phyloP scores from a whole-genome alignment of 179 eudicot genomes.

The Heliamphora pulchella region DNA sequence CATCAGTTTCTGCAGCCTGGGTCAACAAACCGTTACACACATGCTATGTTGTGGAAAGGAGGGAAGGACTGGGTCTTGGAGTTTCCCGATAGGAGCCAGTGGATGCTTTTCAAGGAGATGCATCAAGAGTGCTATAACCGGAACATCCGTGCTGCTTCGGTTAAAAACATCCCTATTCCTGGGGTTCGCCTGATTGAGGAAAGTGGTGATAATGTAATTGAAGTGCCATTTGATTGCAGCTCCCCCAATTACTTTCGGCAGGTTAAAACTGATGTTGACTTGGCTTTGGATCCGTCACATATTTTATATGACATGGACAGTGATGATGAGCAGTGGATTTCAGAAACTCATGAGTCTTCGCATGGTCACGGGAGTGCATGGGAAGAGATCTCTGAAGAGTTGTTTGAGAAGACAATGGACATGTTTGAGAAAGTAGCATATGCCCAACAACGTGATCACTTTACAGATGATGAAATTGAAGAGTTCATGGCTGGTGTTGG shows the following conservation, averaged over 20 bases:
- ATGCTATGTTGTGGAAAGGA: conserved; percentile 99
- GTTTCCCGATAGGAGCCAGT: conserved; percentile 79
- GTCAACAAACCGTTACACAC: conserved; percentile 79
- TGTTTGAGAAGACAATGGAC: conserved; percentile 75
- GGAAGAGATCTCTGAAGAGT: conserved; percentile 50
- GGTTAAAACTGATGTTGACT: conserved; percentile 66
- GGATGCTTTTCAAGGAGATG: conserved; percentile 87
- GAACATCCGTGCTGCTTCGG: conserved; percentile 83
- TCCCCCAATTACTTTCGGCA: conserved; percentile 56
- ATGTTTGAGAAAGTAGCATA: conserved; percentile 78
- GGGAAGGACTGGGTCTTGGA: conserved; percentile 90
- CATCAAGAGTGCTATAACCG: conserved; percentile 82
- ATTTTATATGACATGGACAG: conserved; percentile 93
- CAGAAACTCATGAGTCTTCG: conserved; percentile 22
- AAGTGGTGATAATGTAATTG: conserved; percentile 40
- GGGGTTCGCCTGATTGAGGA: conserved; percentile 82
- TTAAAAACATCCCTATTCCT: conserved; percentile 89
- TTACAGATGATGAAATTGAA: conserved; percentile 59
- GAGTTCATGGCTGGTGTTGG: conserved; percentile 46
- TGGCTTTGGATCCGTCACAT: conserved; percentile 71
- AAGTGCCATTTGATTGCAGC: conserved; percentile 47
- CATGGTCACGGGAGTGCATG: conserved; percentile 21
- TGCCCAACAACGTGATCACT: conserved; percentile 47
- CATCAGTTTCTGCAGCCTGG: conserved; percentile 75
- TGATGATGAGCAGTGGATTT: conserved; percentile 83